phyloP scores from a whole-genome alignment of 2,329 filamentous ascomycete genomes.

The Hirsutella minnesotensis region DNA sequence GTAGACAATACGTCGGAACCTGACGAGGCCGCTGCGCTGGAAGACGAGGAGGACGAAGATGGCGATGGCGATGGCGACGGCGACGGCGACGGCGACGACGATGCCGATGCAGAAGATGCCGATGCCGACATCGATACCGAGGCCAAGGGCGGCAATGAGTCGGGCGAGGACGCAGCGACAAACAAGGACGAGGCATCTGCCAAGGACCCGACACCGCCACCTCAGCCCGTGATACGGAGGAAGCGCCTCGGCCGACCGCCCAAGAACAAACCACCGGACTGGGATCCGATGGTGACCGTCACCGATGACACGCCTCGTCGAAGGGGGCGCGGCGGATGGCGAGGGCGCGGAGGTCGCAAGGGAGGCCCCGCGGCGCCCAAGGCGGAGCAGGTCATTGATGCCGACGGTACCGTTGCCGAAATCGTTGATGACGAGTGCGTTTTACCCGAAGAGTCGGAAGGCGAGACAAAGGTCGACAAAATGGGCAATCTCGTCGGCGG shows the following conservation, averaged over 20 bases:
- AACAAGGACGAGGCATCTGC: conserved; percentile 29
- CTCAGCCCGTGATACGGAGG: conserved; percentile 54
- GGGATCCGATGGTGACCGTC: conserved; percentile 51
- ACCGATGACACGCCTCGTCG: conserved; percentile 49
- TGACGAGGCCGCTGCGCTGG: conserved; percentile 2
- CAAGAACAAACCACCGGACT: conserved; percentile 73
- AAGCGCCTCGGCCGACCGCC: conserved; percentile 77
- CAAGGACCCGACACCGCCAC: conserved; percentile 43
- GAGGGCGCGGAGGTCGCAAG: conserved; percentile 51
- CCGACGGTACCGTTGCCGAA: conserved; percentile 83
- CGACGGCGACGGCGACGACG: conserved; percentile 20
- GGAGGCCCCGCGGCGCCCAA: conserved; percentile 64
- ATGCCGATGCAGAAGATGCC: conserved; percentile 20
- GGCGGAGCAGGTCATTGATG: conserved; percentile 77
- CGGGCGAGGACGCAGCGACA: conserved; percentile 22
- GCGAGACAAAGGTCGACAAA: conserved; percentile 90
- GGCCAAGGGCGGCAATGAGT: conserved; percentile 26
- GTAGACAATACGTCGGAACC: conserved; percentile 7
- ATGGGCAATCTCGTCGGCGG: conserved; percentile 70
- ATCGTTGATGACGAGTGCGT: conserved; percentile 88
- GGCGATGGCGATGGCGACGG: conserved; percentile 21
- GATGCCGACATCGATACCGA: conserved; percentile 24
- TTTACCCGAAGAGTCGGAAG: conserved; percentile 75
- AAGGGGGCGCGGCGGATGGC: conserved; percentile 60
- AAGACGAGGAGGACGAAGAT: conserved; percentile 13